Conservation (phyloP, 192 early-diverging fungal species). For the Phlyctochytrium arcticum region DNA sequence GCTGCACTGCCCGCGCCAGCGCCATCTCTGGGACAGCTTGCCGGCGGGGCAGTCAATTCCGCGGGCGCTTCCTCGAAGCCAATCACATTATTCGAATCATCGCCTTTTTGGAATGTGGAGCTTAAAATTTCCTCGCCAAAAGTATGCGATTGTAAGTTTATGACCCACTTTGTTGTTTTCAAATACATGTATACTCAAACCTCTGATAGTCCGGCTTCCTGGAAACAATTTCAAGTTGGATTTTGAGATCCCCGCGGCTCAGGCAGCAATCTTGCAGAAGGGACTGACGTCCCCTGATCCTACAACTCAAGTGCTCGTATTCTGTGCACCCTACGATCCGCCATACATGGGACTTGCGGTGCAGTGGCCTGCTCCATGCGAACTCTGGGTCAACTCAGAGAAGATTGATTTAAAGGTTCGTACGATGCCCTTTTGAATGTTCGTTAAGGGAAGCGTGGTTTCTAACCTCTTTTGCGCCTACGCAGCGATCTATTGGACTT, state of each 20-base stretch:
- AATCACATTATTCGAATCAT: neutral
- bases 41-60: too few species aligned
- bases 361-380: constrained; percentile 7
- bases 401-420: neutral
- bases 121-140: neutral
- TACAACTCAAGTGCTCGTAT: neutral
- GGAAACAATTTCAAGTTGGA: neutral
- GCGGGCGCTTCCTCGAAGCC: too few species aligned
- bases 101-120: neutral
- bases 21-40: too few species aligned
- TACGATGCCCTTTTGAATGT: too few species aligned
- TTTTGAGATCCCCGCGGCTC: neutral
- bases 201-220: neutral
- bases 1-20: too few species aligned
- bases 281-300: neutral
- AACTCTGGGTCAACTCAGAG: constrained; percentile 7
- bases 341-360: neutral
- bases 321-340: neutral
- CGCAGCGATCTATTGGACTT: constrained; percentile 4
- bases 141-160: neutral
- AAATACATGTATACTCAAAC: neutral
- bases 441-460: neutral
- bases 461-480: neutral
- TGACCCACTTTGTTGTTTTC: neutral
- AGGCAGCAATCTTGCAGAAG: neutral